Percentiles rank a stretch among this genome's conserved stretches.
phyloP scores from a whole-genome alignment of 257 asterid genomes.

The Galeopsis tetrahit region DNA sequence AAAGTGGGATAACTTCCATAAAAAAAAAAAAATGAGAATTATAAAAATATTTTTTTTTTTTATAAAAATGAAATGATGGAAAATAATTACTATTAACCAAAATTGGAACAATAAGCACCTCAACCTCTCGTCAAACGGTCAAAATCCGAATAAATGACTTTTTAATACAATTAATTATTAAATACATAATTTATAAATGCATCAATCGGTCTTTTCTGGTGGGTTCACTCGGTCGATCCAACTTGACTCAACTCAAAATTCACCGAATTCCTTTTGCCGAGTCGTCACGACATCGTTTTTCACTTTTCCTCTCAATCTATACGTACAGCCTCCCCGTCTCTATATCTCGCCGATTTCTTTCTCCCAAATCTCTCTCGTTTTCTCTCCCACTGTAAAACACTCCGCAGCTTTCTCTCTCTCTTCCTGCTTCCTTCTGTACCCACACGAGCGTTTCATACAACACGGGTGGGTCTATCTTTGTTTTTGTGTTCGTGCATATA shows the following conservation, averaged over 20 bases:
- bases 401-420: neutral
- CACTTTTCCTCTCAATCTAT: slow-evolving; percentile 18
- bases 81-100: neutral
- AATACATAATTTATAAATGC: neutral
- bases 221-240: slow-evolving; percentile 5
- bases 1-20: too few relatives aligned
- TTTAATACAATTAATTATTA: too few relatives aligned
- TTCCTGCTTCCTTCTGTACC: slow-evolving; percentile 4
- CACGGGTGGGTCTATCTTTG: slow-evolving; percentile 7
- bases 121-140: neutral
- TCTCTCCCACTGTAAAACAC: slow-evolving; percentile 4
- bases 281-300: slow-evolving; percentile 33
- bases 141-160: neutral
- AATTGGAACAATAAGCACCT: neutral
- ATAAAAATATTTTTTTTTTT: too few relatives aligned
- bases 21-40: too few relatives aligned
- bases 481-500: neutral
- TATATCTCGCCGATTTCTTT: slow-evolving; percentile 28
- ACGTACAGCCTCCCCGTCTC: slow-evolving; percentile 26
- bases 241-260: slow-evolving; percentile 24
- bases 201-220: neutral
- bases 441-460: neutral
- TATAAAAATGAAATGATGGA: neutral
- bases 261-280: slow-evolving; percentile 19
- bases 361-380: slow-evolving; percentile 16